Percentiles rank a stretch among this genome's conserved stretches.
These are phyloP conservation scores for Sarcocystis neurona DNA, from an alignment of 169 alveolate species.

Conservation along the genomic window DNA sequence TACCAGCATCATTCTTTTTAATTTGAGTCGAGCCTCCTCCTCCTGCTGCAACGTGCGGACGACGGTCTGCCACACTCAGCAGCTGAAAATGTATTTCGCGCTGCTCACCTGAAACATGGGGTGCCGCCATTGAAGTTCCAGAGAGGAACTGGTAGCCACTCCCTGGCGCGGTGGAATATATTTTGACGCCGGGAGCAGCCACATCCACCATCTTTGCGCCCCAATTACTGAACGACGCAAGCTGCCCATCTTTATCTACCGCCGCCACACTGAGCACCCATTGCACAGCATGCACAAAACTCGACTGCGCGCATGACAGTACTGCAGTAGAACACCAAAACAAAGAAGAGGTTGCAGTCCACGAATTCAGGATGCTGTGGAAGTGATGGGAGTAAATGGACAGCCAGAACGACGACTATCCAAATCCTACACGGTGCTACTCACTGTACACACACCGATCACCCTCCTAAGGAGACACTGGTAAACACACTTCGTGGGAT, in stretches of 20 bases:
- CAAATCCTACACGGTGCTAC: no score
- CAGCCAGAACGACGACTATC: no score
- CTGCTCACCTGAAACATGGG: constrained; percentile 74
- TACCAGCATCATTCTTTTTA: no score
- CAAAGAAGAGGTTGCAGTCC: neutral
- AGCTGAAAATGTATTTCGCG: neutral
- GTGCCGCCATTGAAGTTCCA: constrained; percentile 80
- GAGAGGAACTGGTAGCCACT: constrained; percentile 64
- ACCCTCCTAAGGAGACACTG: neutral
- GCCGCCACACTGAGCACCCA: constrained; percentile 78
- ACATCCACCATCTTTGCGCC: constrained; percentile 71
- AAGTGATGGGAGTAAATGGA: no score
- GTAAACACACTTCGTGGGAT: neutral
- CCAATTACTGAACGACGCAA: constrained; percentile 74
- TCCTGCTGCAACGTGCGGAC: no score
- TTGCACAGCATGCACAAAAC: no score
- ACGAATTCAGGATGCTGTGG: no score
- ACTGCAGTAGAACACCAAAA: neutral
- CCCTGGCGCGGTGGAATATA: constrained; percentile 69
- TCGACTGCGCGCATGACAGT: neutral
- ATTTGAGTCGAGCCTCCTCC: no score
- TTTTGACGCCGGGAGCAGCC: constrained; percentile 76
- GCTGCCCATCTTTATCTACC: constrained; percentile 61
- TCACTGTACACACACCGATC: no score
- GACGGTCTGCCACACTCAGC: neutral